phyloP scores from a whole-genome alignment of 2,329 filamentous ascomycete genomes.

The Cadophora gregata region DNA sequence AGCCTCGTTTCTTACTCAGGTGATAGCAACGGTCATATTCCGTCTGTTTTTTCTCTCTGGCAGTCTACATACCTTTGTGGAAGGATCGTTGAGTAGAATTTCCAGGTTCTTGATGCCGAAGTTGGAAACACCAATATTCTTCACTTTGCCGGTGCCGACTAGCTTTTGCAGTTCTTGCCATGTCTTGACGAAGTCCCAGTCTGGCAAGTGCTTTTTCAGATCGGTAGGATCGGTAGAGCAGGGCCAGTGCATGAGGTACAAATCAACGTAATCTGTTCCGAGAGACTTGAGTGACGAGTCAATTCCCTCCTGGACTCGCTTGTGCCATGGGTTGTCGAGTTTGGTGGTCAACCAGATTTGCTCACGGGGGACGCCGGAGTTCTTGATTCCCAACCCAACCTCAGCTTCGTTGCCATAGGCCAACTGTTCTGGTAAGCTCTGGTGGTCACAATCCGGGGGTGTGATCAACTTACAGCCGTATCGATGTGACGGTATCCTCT shows the following conservation, averaged over 20 bases:
- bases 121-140: conserved; percentile 86
- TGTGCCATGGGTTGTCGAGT: conserved; percentile 81
- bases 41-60: not conserved
- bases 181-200: conserved; percentile 85
- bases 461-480: conserved; percentile 50
- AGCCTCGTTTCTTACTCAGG: not conserved
- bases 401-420: conserved; percentile 80
- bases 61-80: conserved; percentile 58
- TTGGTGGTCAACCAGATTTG: conserved; percentile 81
- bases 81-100: conserved; percentile 71
- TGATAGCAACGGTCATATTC: not conserved
- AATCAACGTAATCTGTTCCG: conserved; percentile 69
- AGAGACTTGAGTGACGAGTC: conserved; percentile 64
- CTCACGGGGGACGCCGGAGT: conserved; percentile 69
- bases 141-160: conserved; percentile 70
- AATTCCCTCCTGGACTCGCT: conserved; percentile 68
- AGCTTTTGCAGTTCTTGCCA: conserved; percentile 77
- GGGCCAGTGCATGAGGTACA: conserved; percentile 77
- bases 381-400: conserved; percentile 69
- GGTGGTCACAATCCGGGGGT: not conserved
- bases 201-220: conserved; percentile 69
- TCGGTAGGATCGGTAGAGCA: conserved; percentile 63
- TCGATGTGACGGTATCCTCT: conserved; percentile 78
- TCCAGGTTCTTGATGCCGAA: conserved; percentile 83
- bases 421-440: conserved; percentile 45